Evolutionary conservation across 73 alveolate genomes (phyloP).

Genomic region (Halteria grandinella): DNA sequence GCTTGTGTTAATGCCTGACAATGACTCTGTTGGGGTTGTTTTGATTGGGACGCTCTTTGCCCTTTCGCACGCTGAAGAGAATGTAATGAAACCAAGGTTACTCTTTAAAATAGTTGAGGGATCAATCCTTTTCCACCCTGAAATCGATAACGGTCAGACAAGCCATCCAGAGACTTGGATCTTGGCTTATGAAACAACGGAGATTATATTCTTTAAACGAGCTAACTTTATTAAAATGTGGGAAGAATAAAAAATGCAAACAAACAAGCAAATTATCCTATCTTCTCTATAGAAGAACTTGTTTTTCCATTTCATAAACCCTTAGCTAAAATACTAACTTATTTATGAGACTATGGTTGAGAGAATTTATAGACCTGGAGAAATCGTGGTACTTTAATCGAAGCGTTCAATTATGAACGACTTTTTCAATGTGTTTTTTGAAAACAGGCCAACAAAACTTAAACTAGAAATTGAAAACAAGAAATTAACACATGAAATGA

Average conservation of each 20-base stretch:
- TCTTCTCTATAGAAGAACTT: constrained; percentile 2
- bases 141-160: constrained; percentile 9
- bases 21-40: constrained; percentile 15
- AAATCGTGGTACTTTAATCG: constrained; percentile 5
- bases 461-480: constrained; percentile 25
- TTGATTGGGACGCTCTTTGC: not conserved
- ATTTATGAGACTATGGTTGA: constrained; percentile 20
- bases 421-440: not conserved
- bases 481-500: not conserved
- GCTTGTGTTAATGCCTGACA: not conserved
- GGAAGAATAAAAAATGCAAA: constrained; percentile 1
- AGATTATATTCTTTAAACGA: not conserved
- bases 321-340: not conserved
- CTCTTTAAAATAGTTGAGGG: constrained; percentile 11
- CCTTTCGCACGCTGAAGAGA: not conserved
- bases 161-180: constrained; percentile 38
- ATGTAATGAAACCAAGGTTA: constrained; percentile 9
- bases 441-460: not conserved
- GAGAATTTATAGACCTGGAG: constrained; percentile 11
- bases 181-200: constrained; percentile 22
- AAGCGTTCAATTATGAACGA: constrained; percentile 7
- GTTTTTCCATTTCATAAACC: not conserved
- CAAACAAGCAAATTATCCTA: constrained; percentile 1
- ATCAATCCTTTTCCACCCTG: constrained; percentile 1
- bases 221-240: constrained; percentile 9